Conservation (phyloP, 441 rosid genomes). For the Croton laevigatus region DNA sequence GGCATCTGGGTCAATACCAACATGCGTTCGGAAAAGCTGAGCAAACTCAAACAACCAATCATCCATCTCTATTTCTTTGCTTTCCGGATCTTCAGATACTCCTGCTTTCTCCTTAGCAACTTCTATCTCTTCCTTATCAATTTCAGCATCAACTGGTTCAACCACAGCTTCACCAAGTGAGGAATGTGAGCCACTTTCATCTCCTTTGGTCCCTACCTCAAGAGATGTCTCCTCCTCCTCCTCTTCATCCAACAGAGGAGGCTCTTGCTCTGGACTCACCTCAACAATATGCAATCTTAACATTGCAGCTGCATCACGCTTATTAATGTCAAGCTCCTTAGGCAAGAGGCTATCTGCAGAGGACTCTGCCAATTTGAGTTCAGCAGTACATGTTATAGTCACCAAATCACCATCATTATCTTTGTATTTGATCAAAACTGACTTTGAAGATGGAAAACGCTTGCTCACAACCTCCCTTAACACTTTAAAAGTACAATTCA, state of each 20-base stretch:
- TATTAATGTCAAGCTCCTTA: constrained; percentile 53
- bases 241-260: constrained; percentile 62
- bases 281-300: constrained; percentile 84
- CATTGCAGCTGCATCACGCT: constrained; percentile 51
- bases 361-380: constrained; percentile 73
- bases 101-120: constrained; percentile 47
- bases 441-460: constrained; percentile 78
- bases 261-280: constrained; percentile 89
- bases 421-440: constrained; percentile 76
- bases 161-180: constrained; percentile 45
- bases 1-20: constrained; percentile 92
- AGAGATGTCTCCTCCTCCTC: constrained; percentile 52
- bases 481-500: constrained; percentile 67
- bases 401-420: constrained; percentile 93
- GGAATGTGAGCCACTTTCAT: constrained; percentile 48
- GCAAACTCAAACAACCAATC: constrained; percentile 98
- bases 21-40: constrained; percentile 81
- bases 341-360: constrained; percentile 48
- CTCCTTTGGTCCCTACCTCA: constrained; percentile 49
- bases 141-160: constrained; percentile 47
- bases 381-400: constrained; percentile 69
- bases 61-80: constrained; percentile 88
- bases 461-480: constrained; percentile 72
- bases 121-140: constrained; percentile 45
- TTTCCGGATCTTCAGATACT: constrained; percentile 62